Base-by-base conservation (phyloP, 2,329 filamentous ascomycete genomes). In the Monilinia fructigena region DNA sequence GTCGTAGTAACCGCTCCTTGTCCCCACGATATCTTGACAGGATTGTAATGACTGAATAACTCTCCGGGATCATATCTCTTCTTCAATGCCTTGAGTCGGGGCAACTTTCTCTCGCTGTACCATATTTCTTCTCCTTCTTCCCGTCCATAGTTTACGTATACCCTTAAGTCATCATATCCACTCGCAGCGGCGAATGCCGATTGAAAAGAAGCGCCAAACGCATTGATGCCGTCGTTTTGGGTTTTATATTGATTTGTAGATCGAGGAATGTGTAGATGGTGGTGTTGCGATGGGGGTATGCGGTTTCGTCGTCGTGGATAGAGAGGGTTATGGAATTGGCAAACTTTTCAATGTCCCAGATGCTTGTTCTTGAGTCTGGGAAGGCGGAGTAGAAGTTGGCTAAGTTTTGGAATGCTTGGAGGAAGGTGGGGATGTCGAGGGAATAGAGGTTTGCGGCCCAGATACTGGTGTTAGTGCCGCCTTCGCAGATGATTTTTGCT, bases 121-220 rank as follows among this genome's bases (percentile, higher is more conserved):
- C 47, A 50, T 50, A 50, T 7, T 23, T 12, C 10, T 8, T 50
- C n/a, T 23, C n/a, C 47, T 12, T 50, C 47, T 14, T 23, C n/a
- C 7, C n/a, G 47, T 12, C 47, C n/a, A 26, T 23, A 50, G 4
- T 50, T 50, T 23, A 50, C n/a, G 23, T 50, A 12, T 4, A 50
- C 47, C n/a, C 10, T 50, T 12, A 50, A n/a, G 12, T 1, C 47
- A 50, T 50, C 47, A 12, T 50, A 23, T 23, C 47, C 47, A 50
- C 47, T 23, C 2, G 47, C 23, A 50, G 47, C 47, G 7, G 47
- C n/a, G 3, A 50, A 23, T 23, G 4, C 2, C 7, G 47, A 23
- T 12, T 28, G 55, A 5, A 56, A 56, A 45, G 38, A 56, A 42
- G 35, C 54, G 40, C 54, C 54, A 18, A 56, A 42, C 8, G 54